A percentile compares a stretch with the other conserved stretches of the same genome.
Conservation (phyloP, 2,329 filamentous ascomycete species). For the Epichloe brachyelytri region DNA sequence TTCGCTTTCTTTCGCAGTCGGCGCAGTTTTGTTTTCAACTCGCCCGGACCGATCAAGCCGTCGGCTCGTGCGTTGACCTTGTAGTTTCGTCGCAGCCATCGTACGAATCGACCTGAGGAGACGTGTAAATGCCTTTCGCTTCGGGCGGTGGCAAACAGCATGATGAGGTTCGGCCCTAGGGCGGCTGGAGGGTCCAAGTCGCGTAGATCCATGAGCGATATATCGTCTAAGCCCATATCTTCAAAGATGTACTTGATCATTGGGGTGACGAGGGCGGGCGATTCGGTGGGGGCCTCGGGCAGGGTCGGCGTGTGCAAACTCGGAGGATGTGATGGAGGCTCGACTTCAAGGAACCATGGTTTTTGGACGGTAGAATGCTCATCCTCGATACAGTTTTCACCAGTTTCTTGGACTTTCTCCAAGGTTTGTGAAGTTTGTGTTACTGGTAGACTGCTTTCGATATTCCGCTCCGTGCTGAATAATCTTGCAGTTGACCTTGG, state of each 20-base stretch:
- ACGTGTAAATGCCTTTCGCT: constrained; percentile 90
- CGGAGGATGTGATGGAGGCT: constrained; percentile 40
- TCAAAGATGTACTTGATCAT: constrained; percentile 70
- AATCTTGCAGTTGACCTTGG: constrained; percentile 12
- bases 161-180: constrained; percentile 76
- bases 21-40: constrained; percentile 76
- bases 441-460: constrained; percentile 8
- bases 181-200: constrained; percentile 75
- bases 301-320: constrained; percentile 34
- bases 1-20: constrained; percentile 72
- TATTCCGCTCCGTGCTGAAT: constrained; percentile 11
- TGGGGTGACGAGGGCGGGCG: constrained; percentile 58
- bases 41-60: constrained; percentile 77
- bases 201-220: constrained; percentile 72
- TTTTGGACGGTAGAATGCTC: constrained; percentile 14
- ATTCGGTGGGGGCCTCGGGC: constrained; percentile 46
- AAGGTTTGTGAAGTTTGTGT: constrained; percentile 5
- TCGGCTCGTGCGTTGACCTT: constrained; percentile 68
- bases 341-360: constrained; percentile 81
- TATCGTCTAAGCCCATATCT: constrained; percentile 73
- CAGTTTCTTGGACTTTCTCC: constrained; percentile 19
- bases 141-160: constrained; percentile 84
- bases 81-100: constrained; percentile 66
- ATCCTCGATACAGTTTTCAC: not conserved
- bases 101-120: constrained; percentile 75